A percentile compares a stretch with the other conserved stretches of the same genome.
Conservation (phyloP, 768 basidiomycete genomes). For the Psilocybe azurescens region DNA sequence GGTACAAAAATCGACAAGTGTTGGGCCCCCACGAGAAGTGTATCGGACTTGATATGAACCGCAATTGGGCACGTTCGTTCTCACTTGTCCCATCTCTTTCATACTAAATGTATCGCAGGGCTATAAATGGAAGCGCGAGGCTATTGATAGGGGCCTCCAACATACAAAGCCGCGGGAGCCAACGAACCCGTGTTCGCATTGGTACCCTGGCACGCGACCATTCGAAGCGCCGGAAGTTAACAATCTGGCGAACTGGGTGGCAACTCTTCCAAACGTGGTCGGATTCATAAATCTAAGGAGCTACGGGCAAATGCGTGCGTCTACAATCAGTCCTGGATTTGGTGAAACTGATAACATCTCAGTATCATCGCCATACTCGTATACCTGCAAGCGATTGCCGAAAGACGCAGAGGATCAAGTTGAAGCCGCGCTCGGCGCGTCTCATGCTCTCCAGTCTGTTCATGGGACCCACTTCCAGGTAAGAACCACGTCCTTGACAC, state of each 20-base stretch:
- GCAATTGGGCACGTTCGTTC: conserved; percentile 60
- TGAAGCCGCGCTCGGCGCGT: conserved; percentile 73
- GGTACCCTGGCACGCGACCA: conserved; percentile 75
- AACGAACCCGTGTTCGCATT: conserved; percentile 69
- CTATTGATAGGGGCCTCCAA: conserved; percentile 23
- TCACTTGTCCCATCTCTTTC: background rate
- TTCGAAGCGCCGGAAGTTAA: conserved; percentile 82
- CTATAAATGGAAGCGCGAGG: conserved; percentile 65
- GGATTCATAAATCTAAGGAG: conserved; percentile 80
- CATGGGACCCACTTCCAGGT: conserved; percentile 64
- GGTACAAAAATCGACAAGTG: conserved; percentile 78
- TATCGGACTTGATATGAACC: conserved; percentile 73
- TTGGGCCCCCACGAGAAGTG: conserved; percentile 56
- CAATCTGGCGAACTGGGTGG: conserved; percentile 73
- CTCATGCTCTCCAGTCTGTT: conserved; percentile 54
- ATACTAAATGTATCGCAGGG: conserved; percentile 47
- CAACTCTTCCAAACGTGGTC: conserved; percentile 53
- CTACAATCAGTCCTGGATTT: background rate
- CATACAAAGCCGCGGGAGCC: conserved; percentile 28
- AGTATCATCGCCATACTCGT: conserved; percentile 85
- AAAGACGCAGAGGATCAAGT: conserved; percentile 78
- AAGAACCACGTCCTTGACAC: conserved; percentile 24
- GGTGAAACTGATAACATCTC: background rate
- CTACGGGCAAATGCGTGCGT: conserved; percentile 84
- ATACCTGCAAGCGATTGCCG: conserved; percentile 64